These are phyloP conservation scores for Verruconis gallopava DNA, from an alignment of 2,329 filamentous ascomycete species.

Conservation along the genomic window DNA sequence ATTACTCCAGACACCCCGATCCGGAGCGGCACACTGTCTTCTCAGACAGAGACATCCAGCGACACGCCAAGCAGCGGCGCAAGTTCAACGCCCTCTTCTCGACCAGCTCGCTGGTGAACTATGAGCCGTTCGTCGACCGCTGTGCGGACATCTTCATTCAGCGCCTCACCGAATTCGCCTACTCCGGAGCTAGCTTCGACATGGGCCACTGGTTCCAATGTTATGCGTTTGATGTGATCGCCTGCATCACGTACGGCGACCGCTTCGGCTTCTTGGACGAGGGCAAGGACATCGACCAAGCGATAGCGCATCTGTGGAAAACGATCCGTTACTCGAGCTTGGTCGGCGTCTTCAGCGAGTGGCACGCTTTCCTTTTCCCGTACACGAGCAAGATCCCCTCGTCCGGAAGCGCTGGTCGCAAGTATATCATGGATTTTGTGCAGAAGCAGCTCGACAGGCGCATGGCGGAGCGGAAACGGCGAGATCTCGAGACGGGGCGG, in stretches of 20 bases:
- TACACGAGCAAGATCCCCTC: neutral
- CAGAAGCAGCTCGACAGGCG: neutral
- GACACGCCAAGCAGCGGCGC: constrained; percentile 27
- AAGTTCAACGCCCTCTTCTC: constrained; percentile 34
- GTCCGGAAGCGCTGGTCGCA: neutral
- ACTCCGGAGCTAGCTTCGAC: constrained; percentile 21
- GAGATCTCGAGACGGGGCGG: neutral
- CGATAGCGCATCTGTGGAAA: constrained; percentile 4
- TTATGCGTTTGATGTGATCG: constrained; percentile 40
- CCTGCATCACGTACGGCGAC: constrained; percentile 32
- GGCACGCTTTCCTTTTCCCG: neutral
- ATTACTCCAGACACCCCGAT: constrained; percentile 9
- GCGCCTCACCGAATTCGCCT: constrained; percentile 27
- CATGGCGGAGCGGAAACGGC: neutral
- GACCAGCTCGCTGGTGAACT: constrained; percentile 35
- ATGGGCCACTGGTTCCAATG: constrained; percentile 33
- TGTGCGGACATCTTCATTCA: constrained; percentile 30
- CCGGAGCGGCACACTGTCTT: constrained; percentile 20
- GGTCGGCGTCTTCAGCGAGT: constrained; percentile 26
- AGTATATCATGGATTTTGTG: neutral
- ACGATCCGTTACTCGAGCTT: constrained; percentile 23
- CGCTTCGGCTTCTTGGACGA: constrained; percentile 33
- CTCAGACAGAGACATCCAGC: constrained; percentile 21
- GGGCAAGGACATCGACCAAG: constrained; percentile 26
- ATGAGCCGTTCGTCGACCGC: constrained; percentile 37